These are phyloP conservation scores for Moesziomyces parantarcticus DNA, from an alignment of 1,284 basidiomycete species.

Conservation along the genomic window DNA sequence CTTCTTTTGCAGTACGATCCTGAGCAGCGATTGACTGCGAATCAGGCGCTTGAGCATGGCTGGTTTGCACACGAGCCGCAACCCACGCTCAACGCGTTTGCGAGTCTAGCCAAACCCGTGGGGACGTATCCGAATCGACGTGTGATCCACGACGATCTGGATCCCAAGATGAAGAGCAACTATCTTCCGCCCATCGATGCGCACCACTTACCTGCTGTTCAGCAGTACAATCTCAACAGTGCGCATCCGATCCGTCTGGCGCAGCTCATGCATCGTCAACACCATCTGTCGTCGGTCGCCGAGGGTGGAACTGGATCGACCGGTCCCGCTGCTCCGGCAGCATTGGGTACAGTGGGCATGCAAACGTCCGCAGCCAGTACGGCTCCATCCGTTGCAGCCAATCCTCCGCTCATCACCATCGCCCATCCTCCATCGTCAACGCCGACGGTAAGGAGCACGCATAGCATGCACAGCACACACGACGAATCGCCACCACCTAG, in stretches of 20 bases:
- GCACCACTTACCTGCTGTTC: slow-evolving; percentile 22
- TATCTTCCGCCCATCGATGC: slow-evolving; percentile 36
- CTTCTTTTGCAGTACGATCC: slow-evolving; percentile 79
- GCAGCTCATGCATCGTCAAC: slow-evolving; percentile 29
- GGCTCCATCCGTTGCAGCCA: slow-evolving; percentile 1
- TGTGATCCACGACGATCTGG: slow-evolving; percentile 72
- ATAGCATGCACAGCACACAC: slow-evolving; percentile 4
- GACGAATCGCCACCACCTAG: background rate
- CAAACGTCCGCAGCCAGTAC: slow-evolving; percentile 13
- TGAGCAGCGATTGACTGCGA: slow-evolving; percentile 82
- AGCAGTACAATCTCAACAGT: slow-evolving; percentile 19
- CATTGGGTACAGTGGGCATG: slow-evolving; percentile 14
- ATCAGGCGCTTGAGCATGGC: slow-evolving; percentile 80
- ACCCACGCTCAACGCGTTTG: slow-evolving; percentile 64
- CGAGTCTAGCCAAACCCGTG: slow-evolving; percentile 68
- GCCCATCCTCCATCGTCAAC: slow-evolving; percentile 7
- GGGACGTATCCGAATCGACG: slow-evolving; percentile 70
- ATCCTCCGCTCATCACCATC: slow-evolving; percentile 21
- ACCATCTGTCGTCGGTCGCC: slow-evolving; percentile 5
- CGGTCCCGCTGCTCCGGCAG: slow-evolving; percentile 38
- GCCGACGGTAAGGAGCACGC: slow-evolving; percentile 10
- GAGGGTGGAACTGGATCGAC: background rate
- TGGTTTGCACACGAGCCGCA: slow-evolving; percentile 71
- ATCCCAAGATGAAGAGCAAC: slow-evolving; percentile 66
- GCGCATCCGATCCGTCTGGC: slow-evolving; percentile 23